Evolutionary conservation across 2,329 filamentous ascomycete species (phyloP).

Genomic region (Xylaria sp.): DNA sequence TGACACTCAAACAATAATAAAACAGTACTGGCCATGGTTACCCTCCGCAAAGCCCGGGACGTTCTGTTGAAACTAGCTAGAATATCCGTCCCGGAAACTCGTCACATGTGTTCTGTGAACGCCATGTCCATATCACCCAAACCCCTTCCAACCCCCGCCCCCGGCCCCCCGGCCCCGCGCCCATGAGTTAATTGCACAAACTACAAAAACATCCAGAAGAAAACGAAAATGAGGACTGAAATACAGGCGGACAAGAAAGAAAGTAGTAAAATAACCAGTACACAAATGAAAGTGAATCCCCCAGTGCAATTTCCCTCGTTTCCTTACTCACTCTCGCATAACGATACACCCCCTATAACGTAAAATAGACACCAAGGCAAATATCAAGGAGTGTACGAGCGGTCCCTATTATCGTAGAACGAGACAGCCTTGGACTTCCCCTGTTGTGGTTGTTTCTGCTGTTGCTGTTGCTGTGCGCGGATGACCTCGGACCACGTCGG

Average conservation of each 20-base stretch:
- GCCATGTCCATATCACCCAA: background rate
- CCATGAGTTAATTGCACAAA: background rate
- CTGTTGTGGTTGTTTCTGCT: constrained; percentile 17
- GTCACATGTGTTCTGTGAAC: background rate
- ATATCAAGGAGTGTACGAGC: constrained; percentile 10
- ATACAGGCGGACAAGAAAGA: background rate
- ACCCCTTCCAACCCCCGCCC: background rate
- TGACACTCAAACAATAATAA: background rate
- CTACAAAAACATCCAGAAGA: background rate
- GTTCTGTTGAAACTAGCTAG: background rate
- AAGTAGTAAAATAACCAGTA: background rate
- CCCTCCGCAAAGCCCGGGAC: background rate
- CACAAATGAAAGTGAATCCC: background rate
- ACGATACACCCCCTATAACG: background rate
- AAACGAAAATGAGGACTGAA: background rate
- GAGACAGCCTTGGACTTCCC: constrained; percentile 24
- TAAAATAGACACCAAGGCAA: background rate
- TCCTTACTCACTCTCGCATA: background rate
- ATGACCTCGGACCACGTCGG: constrained; percentile 50
- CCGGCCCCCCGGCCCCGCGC: background rate
- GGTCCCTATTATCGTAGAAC: constrained; percentile 29
- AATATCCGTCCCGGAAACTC: background rate
- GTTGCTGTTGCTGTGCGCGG: constrained; percentile 29
- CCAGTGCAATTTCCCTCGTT: background rate
- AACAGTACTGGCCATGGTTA: background rate